A percentile compares a stretch with the other conserved stretches of the same genome.
phyloP scores from a whole-genome alignment of 129 eudicot genomes.

The Lonicera japonica region DNA sequence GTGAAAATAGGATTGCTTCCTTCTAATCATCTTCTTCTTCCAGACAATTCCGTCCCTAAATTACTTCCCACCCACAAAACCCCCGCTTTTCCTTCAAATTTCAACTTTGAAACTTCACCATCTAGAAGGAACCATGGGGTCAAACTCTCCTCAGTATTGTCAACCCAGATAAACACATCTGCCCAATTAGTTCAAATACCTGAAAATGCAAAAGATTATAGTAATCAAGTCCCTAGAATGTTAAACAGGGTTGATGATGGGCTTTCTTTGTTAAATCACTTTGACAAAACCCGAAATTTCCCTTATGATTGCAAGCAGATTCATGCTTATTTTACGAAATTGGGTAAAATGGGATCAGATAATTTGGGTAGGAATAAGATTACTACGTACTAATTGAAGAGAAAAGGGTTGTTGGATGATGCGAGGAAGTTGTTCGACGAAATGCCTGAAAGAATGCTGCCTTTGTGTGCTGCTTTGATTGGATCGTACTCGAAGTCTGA shows the following conservation, averaged over 20 bases:
- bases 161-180: conserved; percentile 9
- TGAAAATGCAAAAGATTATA: background rate
- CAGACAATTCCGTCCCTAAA: background rate
- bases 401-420: conserved; percentile 16
- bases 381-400: conserved; percentile 3
- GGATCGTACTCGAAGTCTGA: conserved; percentile 12
- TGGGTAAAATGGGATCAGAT: conserved; percentile 13
- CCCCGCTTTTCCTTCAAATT: background rate
- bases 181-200: background rate
- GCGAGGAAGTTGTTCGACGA: conserved; percentile 25
- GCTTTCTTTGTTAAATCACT: background rate
- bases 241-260: background rate
- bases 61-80: background rate
- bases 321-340: conserved; percentile 20
- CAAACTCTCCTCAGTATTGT: background rate
- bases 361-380: conserved; percentile 16
- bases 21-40: conserved; percentile 7
- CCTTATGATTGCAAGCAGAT: conserved; percentile 17
- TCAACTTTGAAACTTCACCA: conserved; percentile 11
- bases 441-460: conserved; percentile 12
- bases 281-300: background rate
- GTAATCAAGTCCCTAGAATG: background rate
- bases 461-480: conserved; percentile 20
- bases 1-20: conserved; percentile 8
- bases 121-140: conserved; percentile 4